These are phyloP conservation scores for Nicotiana noctiflora DNA, from an alignment of 257 asterid genomes.

Conservation along the genomic window DNA sequence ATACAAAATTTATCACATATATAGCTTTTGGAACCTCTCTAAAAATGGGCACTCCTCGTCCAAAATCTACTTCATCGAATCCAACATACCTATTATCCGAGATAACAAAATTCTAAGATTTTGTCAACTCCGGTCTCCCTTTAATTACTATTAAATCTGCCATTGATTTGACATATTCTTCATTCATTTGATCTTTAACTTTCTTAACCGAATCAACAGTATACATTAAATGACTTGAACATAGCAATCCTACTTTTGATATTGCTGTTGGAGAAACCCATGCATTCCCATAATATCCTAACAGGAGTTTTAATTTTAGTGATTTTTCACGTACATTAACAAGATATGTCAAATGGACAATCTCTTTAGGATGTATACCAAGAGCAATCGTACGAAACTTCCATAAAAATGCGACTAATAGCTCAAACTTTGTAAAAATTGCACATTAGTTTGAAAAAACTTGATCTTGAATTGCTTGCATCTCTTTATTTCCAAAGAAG, in stretches of 20 bases:
- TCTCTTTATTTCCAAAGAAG: conserved; percentile 9
- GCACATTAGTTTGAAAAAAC: neutral
- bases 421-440: neutral
- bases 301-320: neutral
- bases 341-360: neutral
- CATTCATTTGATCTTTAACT: neutral
- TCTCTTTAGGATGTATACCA: neutral
- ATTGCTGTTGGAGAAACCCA: conserved; percentile 7
- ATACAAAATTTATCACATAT: neutral
- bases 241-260: neutral
- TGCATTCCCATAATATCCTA: conserved; percentile 23
- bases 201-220: conserved; percentile 5
- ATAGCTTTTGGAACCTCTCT: neutral
- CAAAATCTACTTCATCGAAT: conserved; percentile 4
- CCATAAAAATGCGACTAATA: conserved; percentile 11
- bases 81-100: neutral
- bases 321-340: neutral
- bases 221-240: conserved; percentile 9
- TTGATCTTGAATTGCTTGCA: conserved; percentile 1
- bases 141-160: conserved; percentile 20
- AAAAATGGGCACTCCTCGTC: conserved; percentile 9
- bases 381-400: conserved; percentile 19
- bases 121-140: neutral
- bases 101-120: neutral
- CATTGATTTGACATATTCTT: conserved; percentile 15